Base-by-base conservation (phyloP, 768 basidiomycete species). In the Suillus spraguei region DNA sequence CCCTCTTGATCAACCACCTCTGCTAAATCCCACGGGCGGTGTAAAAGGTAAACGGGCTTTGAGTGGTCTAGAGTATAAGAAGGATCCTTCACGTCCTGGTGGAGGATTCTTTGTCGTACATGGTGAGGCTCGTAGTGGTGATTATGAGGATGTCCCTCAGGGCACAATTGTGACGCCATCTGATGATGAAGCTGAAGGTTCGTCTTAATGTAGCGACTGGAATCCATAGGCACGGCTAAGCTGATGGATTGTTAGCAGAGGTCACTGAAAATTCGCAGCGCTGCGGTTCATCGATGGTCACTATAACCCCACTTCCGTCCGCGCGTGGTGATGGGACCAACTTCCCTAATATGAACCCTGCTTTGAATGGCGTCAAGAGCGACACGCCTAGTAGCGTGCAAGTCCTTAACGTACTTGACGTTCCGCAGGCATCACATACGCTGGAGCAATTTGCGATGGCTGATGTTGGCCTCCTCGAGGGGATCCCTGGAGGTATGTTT, bases 401-500 rank as follows among this genome's bases (percentile, higher is more conserved):
- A 73, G 86, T 93, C 50, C 85, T 92, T 84, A 92, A 93, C 70
- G 79, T 87, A 28, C 78, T 92, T 28, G 91, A 92, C 68, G 83
- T 80, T 4, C 81, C 84, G 28, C 84, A 84, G 67, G 80, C 83
- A 47, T 80, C 78, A 17, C 81, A 80, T 63, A 81, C 82, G 24
- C 73, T 91, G 66, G 85, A 87, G 60, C 87, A 89, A 62, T 83
- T 85, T 69, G 85, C 87, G 38, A 80, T 87, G 79, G 83, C 85
- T 22, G 90, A 92, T 71, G 84, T 77, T 64, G 88, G 85, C 20
- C 83, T 90, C 61, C 77, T 94, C 73, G 90, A 92, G 64, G 91
- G 91, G 1, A 86, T 94, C 60, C 92, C 92, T 49, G 88, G 87
- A 4, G 83, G 85, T 22, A 93, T 94, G 91, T 94, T 92, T 75